Percentiles rank a stretch among this genome's conserved stretches.
These are phyloP conservation scores for Mortierella sp. DNA, from an alignment of 371 early-diverging fungal species.

Conservation along the genomic window DNA sequence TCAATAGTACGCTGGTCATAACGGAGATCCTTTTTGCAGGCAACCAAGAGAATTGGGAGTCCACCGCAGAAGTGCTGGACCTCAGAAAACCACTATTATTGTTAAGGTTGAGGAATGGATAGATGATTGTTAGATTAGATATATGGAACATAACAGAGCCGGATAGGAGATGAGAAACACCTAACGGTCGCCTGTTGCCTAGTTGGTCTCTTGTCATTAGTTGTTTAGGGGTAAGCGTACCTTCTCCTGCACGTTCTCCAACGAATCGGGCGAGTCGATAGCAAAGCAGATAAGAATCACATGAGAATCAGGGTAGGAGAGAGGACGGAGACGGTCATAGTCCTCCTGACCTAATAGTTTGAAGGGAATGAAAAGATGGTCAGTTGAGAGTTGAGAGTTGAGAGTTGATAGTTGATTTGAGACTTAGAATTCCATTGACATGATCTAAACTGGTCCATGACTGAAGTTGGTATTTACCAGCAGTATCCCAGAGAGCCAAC, in stretches of 20 bases:
- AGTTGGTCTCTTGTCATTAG: background rate
- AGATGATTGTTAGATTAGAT: background rate
- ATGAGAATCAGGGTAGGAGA: constrained; percentile 97
- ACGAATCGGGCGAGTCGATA: constrained; percentile 93
- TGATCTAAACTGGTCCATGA: background rate
- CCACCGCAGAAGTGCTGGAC: constrained; percentile 91
- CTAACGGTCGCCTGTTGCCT: background rate
- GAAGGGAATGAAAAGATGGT: background rate
- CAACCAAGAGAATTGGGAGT: constrained; percentile 91
- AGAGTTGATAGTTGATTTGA: background rate
- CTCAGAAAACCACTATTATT: constrained; percentile 90
- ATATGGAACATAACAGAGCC: background rate
- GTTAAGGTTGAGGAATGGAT: background rate
- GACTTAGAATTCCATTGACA: background rate
- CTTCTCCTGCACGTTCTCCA: constrained; percentile 94
- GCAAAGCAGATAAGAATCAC: constrained; percentile 97
- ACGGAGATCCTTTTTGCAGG: constrained; percentile 93
- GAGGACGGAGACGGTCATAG: constrained; percentile 96
- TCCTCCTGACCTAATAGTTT: constrained; percentile 86
- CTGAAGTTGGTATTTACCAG: constrained; percentile 69
- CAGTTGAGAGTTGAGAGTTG: background rate
- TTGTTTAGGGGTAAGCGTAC: constrained; percentile 49
- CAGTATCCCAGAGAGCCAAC: constrained; percentile 98
- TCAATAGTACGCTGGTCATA: constrained; percentile 83
- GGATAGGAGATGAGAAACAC: background rate